These are phyloP conservation scores for Blastobotrys aristatus DNA, from an alignment of 1,139 yeast species.

Conservation along the genomic window DNA sequence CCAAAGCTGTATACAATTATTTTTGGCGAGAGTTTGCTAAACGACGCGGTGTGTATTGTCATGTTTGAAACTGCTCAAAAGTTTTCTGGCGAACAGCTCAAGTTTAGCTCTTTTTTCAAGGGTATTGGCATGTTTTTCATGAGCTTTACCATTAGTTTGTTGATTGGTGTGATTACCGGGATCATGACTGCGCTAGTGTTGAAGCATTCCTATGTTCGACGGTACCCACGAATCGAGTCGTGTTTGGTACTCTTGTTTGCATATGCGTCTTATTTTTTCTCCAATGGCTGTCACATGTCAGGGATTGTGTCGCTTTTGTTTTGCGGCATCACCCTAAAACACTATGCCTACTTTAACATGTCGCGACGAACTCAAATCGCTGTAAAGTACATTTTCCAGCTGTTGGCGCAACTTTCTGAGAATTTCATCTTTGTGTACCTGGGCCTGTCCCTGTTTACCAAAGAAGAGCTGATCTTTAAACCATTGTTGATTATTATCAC, in stretches of 20 bases:
- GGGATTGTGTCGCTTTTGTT: conserved; percentile 93
- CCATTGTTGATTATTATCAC: conserved; percentile 90
- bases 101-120: conserved; percentile 74
- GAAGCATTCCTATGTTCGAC: conserved; percentile 86
- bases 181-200: conserved; percentile 81
- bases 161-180: conserved; percentile 87
- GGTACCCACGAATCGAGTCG: conserved; percentile 95
- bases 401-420: conserved; percentile 90
- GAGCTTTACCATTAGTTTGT: conserved; percentile 89
- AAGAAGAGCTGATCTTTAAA: conserved; percentile 89
- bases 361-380: conserved; percentile 96
- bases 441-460: conserved; percentile 91
- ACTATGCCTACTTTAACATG: conserved; percentile 96
- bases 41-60: conserved; percentile 97
- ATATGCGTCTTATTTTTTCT: conserved; percentile 92
- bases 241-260: conserved; percentile 88
- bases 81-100: conserved; percentile 81
- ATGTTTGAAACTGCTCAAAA: conserved; percentile 99
- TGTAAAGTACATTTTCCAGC: conserved; percentile 87
- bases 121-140: conserved; percentile 91
- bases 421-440: conserved; percentile 94
- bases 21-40: conserved; percentile 90
- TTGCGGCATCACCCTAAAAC: conserved; percentile 95
- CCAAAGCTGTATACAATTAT: conserved; percentile 95
- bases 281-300: conserved; percentile 98